These are phyloP conservation scores for Mortierella sp. DNA, from an alignment of 371 early-diverging fungal species.

Conservation along the genomic window DNA sequence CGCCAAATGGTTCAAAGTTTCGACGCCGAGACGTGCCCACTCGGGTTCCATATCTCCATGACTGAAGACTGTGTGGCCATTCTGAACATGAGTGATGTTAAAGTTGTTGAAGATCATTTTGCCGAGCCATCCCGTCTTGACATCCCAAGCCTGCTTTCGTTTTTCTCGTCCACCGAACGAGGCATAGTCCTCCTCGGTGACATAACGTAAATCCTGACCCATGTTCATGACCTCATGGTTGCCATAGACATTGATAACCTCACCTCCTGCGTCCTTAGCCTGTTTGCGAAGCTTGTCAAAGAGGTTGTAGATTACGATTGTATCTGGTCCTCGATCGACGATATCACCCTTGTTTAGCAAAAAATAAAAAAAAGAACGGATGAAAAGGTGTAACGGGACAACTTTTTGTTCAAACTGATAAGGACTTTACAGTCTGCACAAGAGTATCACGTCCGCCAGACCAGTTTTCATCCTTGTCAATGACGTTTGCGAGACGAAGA, in stretches of 20 bases:
- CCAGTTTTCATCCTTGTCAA: slow-evolving; percentile 75
- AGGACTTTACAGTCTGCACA: slow-evolving; percentile 64
- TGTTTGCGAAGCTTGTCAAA: slow-evolving; percentile 69
- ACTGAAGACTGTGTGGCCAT: slow-evolving; percentile 73
- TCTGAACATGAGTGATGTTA: slow-evolving; percentile 72
- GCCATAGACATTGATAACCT: slow-evolving; percentile 51
- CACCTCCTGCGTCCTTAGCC: slow-evolving; percentile 68
- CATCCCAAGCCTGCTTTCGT: slow-evolving; percentile 68
- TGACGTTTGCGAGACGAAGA: slow-evolving; percentile 69
- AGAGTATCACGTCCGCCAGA: slow-evolving; percentile 66
- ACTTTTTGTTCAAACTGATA: neutral
- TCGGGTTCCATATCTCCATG: slow-evolving; percentile 79
- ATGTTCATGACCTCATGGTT: slow-evolving; percentile 85
- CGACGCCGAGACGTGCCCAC: slow-evolving; percentile 63
- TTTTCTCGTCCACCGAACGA: slow-evolving; percentile 72
- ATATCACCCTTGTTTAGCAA: slow-evolving; percentile 61
- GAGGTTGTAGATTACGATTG: slow-evolving; percentile 73
- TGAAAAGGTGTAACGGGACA: neutral
- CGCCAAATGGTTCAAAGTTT: slow-evolving; percentile 68
- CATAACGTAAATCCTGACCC: slow-evolving; percentile 77
- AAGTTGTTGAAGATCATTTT: slow-evolving; percentile 60
- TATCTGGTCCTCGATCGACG: slow-evolving; percentile 82
- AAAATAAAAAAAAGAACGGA: neutral
- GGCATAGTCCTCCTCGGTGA: slow-evolving; percentile 69
- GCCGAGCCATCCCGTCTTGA: slow-evolving; percentile 76